phyloP scores from a whole-genome alignment of 345 rosid genomes.

The Citropsis articulata region DNA sequence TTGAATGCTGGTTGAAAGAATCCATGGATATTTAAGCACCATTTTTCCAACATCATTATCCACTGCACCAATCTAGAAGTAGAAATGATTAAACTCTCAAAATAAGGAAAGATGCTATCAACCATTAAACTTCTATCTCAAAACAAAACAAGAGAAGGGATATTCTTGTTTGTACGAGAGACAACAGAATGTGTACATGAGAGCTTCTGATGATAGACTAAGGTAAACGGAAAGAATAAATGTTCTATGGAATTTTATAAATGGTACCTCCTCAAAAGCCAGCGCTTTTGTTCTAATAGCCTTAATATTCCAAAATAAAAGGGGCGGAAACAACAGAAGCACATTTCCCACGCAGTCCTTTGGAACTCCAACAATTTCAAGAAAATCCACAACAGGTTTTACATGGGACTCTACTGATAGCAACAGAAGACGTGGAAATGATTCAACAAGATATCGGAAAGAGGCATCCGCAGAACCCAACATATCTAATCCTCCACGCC shows the following conservation, averaged over 20 bases:
- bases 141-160: background rate
- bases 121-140: background rate
- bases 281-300: constrained; percentile 38
- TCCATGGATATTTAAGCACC: constrained; percentile 80
- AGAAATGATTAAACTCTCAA: constrained; percentile 13
- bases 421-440: constrained; percentile 77
- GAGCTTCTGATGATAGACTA: background rate
- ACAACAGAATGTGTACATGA: background rate
- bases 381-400: constrained; percentile 52
- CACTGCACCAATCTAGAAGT: constrained; percentile 44
- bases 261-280: constrained; percentile 56
- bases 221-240: background rate
- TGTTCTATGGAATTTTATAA: background rate
- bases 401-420: constrained; percentile 58
- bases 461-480: constrained; percentile 54
- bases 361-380: constrained; percentile 54
- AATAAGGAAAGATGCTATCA: constrained; percentile 17
- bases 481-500: constrained; percentile 86
- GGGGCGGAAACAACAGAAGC: constrained; percentile 72
- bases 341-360: constrained; percentile 34
- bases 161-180: background rate
- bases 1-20: constrained; percentile 64
- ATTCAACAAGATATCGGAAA: constrained; percentile 64
- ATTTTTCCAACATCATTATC: constrained; percentile 54
- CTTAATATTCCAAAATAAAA: constrained; percentile 39